phyloP scores from a whole-genome alignment of 768 basidiomycete genomes.

The Termitomyces sp. region DNA sequence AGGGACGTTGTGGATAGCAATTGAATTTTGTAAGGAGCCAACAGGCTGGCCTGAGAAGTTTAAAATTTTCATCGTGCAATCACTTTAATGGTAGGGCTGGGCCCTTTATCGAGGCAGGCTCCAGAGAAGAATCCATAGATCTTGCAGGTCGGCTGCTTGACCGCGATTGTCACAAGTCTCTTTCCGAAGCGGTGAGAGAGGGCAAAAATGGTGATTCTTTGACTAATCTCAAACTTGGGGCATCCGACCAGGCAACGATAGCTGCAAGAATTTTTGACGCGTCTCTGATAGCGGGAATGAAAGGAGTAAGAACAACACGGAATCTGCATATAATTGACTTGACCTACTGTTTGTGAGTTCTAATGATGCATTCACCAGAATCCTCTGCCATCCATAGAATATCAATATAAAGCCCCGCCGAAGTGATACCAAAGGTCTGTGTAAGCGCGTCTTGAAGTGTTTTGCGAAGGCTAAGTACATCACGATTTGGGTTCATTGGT shows the following conservation, averaged over 20 bases:
- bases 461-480: slow-evolving; percentile 48
- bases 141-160: too few relatives aligned
- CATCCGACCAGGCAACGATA: slow-evolving; percentile 24
- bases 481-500: slow-evolving; percentile 28
- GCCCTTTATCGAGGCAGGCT: background rate
- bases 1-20: background rate
- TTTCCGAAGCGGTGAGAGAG: slow-evolving; percentile 24
- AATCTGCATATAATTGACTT: background rate
- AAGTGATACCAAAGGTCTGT: slow-evolving; percentile 53
- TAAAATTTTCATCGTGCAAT: too few relatives aligned
- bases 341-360: slow-evolving; percentile 37
- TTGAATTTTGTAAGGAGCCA: too few relatives aligned
- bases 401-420: slow-evolving; percentile 52
- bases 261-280: slow-evolving; percentile 32
- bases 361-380: slow-evolving; percentile 37
- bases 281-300: slow-evolving; percentile 20
- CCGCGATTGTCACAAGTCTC: background rate
- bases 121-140: background rate
- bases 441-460: slow-evolving; percentile 50
- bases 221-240: slow-evolving; percentile 30
- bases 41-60: too few relatives aligned
- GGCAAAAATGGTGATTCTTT: slow-evolving; percentile 40
- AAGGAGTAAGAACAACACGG: background rate
- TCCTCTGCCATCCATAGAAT: slow-evolving; percentile 49
- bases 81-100: background rate